Base-by-base conservation (phyloP, 2,329 filamentous ascomycete species). In the Aureobasidium sp. region DNA sequence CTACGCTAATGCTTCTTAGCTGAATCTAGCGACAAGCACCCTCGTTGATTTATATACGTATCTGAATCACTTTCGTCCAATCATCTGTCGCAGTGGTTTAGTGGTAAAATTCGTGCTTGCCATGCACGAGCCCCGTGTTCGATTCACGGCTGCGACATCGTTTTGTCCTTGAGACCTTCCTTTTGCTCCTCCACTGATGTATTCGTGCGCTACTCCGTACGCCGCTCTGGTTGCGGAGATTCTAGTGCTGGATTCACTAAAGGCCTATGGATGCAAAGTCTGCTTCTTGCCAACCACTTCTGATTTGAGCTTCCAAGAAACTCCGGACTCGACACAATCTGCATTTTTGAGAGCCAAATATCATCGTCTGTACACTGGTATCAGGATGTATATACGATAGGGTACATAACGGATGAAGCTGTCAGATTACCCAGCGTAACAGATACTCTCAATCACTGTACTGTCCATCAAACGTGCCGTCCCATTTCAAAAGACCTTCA, bases 401-500 rank as follows among this genome's bases (percentile, higher is more conserved):
- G 45, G 25, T 5, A 8, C 23, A 11, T 27, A 18, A 48, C n/a
- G 23, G 23, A 18, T 48, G 9, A n/a, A n/a, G 25, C 29, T 13
- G 25, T 16, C 18, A 18, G 45, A 48, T 18, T 13, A 47, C 23
- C 9, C 27, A 47, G 43, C n/a, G n/a, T 18, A 11, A 18, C n/a
- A 25, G n/a, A 47, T 13, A 25, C 43, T 27, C 4, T n/a, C n/a
- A 40, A 40, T 40, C 38, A 40, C 38, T 40, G 38, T 40, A 40
- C 38, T 16, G 13, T 40, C 13, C 15, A 40, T 16, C 38, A 40
- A 40, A 16, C 38, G 7, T 40, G 8, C 18, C 38, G 4, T 16
- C 8, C 38, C 38, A 10, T 16, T 40, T 16, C n/a, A 69, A 9
- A 66, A 42, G 20, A 79, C 65, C 67, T 82, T 78, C 50, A 84